Base-by-base conservation (phyloP, 176 grass and related monocot species). In the Oryza meridionalis region DNA sequence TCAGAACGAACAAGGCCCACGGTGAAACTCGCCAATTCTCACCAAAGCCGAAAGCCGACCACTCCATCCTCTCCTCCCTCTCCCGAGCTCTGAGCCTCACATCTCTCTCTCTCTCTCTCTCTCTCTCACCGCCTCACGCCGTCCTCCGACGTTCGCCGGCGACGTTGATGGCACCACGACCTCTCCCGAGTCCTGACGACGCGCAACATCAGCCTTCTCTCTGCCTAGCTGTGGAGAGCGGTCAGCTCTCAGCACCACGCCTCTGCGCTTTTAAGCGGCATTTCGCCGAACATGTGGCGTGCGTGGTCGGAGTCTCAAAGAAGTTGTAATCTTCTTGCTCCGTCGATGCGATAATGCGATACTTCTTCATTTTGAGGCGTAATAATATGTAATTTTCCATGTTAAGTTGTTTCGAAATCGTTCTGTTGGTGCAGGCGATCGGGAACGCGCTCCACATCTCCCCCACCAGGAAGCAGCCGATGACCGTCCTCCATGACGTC, bases 401-500 rank as follows among this genome's bases (percentile, higher is more conserved):
- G 50, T 15, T 53, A 53, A 19, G 50, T 19, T 13, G 4, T 24
- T n/a, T 6, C 40, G 40, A 59, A 5, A 25, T 59, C 14, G 2
- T 37, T 58, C 53, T 80, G 4, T 1, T 65, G 65, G 21, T 72
- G 24, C 73, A 93, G 94, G 50, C 86, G 11, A 53, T 91, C 32
- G 87, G 82, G 77, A 94, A 94, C 84, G 27, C 71, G 14, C 82
- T 94, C 65, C 89, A 89, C 77, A 73, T 93, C 78, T 4, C 86
- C 32, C 86, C 85, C 59, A 93, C 32, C 80, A 83, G 88, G 84
- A 92, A 90, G 79, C 76, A 77, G 78, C 63, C 85, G 9, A 67
- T 94, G 87, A 86, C 88, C 26, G 84, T 94, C 73, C 88, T 94
- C 59, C 84, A 94, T 40, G 55, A 94, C 61, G 59, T 92, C 37